A percentile compares a stretch with the other conserved stretches of the same genome.
phyloP scores from a whole-genome alignment of 1,284 basidiomycete species.

The Kwoniella shivajii region DNA sequence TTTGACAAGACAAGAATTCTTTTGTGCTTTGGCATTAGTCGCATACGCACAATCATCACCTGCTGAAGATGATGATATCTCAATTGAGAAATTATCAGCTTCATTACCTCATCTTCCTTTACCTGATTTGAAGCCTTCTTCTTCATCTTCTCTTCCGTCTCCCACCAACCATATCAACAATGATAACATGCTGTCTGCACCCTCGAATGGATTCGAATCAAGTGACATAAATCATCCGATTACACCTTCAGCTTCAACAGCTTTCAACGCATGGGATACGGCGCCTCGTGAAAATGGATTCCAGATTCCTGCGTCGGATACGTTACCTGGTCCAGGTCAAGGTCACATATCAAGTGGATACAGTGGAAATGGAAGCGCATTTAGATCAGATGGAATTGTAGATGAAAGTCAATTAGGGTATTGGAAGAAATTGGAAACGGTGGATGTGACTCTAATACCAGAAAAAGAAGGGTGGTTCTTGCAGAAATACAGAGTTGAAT shows the following conservation, averaged over 20 bases:
- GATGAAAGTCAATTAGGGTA: constrained; percentile 59
- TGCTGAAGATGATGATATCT: constrained; percentile 41
- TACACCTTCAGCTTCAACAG: constrained; percentile 28
- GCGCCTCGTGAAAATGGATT: constrained; percentile 19
- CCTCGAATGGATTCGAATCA: background rate
- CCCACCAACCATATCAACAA: too few relatives aligned
- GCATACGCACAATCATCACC: constrained; percentile 67
- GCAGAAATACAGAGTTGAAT: constrained; percentile 76
- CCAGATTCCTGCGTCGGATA: background rate
- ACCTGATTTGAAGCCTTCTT: constrained; percentile 59
- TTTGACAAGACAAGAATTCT: constrained; percentile 82
- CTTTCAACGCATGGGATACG: constrained; percentile 39
- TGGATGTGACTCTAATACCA: constrained; percentile 66
- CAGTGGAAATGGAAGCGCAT: constrained; percentile 12
- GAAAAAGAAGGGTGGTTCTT: constrained; percentile 83
- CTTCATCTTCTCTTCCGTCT: too few relatives aligned
- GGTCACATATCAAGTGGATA: constrained; percentile 10
- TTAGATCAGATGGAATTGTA: constrained; percentile 24
- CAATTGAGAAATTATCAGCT: constrained; percentile 77
- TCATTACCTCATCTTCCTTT: constrained; percentile 69
- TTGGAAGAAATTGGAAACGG: constrained; percentile 78
- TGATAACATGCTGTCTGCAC: background rate
- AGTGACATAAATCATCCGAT: background rate
- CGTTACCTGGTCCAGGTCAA: background rate
- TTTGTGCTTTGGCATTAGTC: constrained; percentile 79